Evolutionary conservation across 2,329 filamentous ascomycete species (phyloP).

Genomic region (Stagonosporopsis vannaccii): DNA sequence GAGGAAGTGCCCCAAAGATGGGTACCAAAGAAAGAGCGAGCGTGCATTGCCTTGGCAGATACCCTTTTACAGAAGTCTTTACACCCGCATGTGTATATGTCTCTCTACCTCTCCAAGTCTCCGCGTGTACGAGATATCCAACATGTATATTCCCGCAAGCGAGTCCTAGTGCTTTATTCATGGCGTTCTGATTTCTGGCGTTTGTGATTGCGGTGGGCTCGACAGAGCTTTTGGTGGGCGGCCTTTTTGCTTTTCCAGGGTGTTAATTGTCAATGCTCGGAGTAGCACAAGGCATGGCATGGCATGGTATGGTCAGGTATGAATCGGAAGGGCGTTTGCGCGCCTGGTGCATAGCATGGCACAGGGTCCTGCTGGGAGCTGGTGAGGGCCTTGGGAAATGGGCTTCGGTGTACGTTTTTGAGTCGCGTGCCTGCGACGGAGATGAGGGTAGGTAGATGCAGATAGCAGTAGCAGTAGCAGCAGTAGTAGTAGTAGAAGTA

Average conservation of each 20-base stretch:
- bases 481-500: too few relatives aligned
- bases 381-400: too few relatives aligned
- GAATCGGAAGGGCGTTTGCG: background rate
- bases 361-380: constrained; percentile 2
- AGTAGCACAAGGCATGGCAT: background rate
- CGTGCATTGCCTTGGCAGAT: constrained; percentile 17
- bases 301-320: constrained; percentile 3
- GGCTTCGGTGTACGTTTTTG: constrained; percentile 18
- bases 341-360: constrained; percentile 8
- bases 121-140: constrained; percentile 15
- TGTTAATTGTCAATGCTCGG: constrained; percentile 8
- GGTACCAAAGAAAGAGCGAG: constrained; percentile 26
- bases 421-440: background rate
- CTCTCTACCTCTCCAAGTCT: constrained; percentile 13
- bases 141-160: constrained; percentile 3
- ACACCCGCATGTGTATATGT: constrained; percentile 15
- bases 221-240: constrained; percentile 17
- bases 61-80: constrained; percentile 2
- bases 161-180: background rate
- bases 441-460: background rate
- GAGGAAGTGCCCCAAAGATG: constrained; percentile 23
- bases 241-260: constrained; percentile 14
- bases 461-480: too few relatives aligned
- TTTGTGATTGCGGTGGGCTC: constrained; percentile 1
- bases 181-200: constrained; percentile 3